phyloP scores from a whole-genome alignment of 352 stramenopile genomes.

The Pythium brassicae region DNA sequence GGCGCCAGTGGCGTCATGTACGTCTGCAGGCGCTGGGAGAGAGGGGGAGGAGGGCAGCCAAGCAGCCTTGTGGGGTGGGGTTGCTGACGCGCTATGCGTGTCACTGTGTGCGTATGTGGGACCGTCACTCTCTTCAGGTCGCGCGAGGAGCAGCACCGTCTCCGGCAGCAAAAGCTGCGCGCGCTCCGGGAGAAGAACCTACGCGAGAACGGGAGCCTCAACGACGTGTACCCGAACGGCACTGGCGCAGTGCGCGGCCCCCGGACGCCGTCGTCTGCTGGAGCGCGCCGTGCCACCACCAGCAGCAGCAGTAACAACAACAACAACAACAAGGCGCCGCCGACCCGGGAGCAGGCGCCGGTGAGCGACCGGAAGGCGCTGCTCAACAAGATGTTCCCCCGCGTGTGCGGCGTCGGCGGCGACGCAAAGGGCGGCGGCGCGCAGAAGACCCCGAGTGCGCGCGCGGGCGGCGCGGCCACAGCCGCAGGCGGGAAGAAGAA shows the following conservation, averaged over 20 bases:
- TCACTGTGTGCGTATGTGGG: no score
- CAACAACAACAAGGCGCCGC: not conserved
- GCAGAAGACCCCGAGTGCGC: constrained; percentile 24
- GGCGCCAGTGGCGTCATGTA: constrained; percentile 2
- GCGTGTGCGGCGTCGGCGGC: constrained; percentile 49
- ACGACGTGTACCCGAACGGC: constrained; percentile 11
- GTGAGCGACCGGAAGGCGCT: constrained; percentile 54
- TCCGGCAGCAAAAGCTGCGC: constrained; percentile 31
- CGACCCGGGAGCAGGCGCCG: constrained; percentile 7
- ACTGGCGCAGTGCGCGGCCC: not conserved
- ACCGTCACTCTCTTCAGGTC: constrained; percentile 32
- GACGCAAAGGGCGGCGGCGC: constrained; percentile 16
- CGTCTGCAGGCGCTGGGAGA: no score
- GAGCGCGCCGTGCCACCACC: not conserved
- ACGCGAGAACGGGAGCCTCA: constrained; percentile 16
- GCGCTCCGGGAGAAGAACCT: constrained; percentile 21
- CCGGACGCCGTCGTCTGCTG: not conserved
- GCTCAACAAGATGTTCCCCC: constrained; percentile 78
- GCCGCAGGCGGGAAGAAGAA: no score
- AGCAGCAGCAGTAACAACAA: not conserved
- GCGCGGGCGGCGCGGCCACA: not conserved
- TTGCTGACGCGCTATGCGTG: constrained; percentile 2
- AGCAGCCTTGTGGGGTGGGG: no score
- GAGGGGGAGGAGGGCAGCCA: no score
- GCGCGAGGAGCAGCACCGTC: constrained; percentile 50